phyloP scores from a whole-genome alignment of 2,329 filamentous ascomycete genomes.

The Scleromitrula shiraiana region DNA sequence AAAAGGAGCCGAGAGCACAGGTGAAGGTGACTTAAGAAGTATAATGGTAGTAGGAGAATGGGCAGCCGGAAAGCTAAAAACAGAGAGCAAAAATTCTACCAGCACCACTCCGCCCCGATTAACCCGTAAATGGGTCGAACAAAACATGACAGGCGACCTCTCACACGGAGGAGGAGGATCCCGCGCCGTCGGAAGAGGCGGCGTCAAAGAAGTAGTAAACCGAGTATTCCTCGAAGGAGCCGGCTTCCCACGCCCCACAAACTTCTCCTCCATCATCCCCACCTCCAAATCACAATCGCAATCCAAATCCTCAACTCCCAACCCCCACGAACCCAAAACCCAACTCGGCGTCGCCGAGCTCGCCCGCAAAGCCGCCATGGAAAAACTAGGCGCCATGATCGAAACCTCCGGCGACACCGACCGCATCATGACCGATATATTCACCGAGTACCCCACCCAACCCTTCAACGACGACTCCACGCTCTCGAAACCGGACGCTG shows the following conservation, averaged over 20 bases:
- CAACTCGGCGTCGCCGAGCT: constrained; percentile 66
- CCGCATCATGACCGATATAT: constrained; percentile 74
- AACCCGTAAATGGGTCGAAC: constrained; percentile 70
- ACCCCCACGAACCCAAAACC: constrained; percentile 41
- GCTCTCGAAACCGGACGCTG: constrained; percentile 72
- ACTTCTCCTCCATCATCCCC: constrained; percentile 14
- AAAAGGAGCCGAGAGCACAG: constrained; percentile 58
- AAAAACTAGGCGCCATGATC: constrained; percentile 65
- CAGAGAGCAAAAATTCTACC: constrained; percentile 37
- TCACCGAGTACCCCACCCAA: constrained; percentile 75
- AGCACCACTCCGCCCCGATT: constrained; percentile 41
- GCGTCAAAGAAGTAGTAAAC: constrained; percentile 64
- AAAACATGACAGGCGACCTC: constrained; percentile 60
- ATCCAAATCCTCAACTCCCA: too few relatives aligned
- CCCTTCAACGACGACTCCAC: constrained; percentile 90
- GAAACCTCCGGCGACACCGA: constrained; percentile 73
- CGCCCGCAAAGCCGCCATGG: constrained; percentile 63
- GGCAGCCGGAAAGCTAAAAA: constrained; percentile 65
- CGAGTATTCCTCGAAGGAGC: constrained; percentile 75
- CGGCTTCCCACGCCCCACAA: constrained; percentile 47
- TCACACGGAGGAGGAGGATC: constrained; percentile 63
- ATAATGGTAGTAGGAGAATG: constrained; percentile 84
- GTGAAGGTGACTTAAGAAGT: constrained; percentile 67
- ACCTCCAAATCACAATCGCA: too few relatives aligned
- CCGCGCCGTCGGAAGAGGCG: constrained; percentile 63